Base-by-base conservation (phyloP, 306 rosid species). In the Malus sylvestris region DNA sequence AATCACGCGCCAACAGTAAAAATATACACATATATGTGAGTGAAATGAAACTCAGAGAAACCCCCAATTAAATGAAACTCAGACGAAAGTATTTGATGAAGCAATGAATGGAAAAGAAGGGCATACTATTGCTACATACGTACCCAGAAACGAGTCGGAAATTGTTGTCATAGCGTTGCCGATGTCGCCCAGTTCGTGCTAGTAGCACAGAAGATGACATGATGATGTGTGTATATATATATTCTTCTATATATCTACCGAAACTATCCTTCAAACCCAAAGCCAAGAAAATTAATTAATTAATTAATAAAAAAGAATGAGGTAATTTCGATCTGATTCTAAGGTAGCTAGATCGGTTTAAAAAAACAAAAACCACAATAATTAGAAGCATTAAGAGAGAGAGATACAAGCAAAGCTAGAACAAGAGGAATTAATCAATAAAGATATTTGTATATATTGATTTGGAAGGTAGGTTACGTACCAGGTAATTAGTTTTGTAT, bases 91-190 rank as follows among this genome's bases (percentile, higher is more conserved):
- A 10, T 12, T 15, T 51, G n/a, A 20, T 66, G 67, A 73, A 68
- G 49, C 18, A 25, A 19, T 20, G 18, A 38, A 38, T 38, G 42
- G 42, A 3, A 68, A 38, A n/a, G 69, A n/a, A 18, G 35, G 59
- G 73, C 20, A 63, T 12, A 22, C 30, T 10, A 0, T 15, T 1
- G 49, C 9, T 55, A 20, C 40, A 29, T 19, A 33, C 61, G 40
- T 79, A 93, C 97, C 97, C 97, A 40, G 97, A 87, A 53, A 93
- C 97, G 75, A 93, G 97, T 22, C 97, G 93, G 25, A 89, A 64
- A 72, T 88, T 86, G 67, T 83, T 81, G 38, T 93, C 89, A 76
- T 93, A 93, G 57, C 96, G 97, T 33, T 93, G 97, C 33, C 87
- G 85, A 69, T 83, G 88, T 77, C 97, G 69, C 46, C 97, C 97